Evolutionary conservation across 495 filamentous ascomycete genomes (phyloP), one percentile per base, ranked within the genome.

Genomic region (Staphylotrichum tortipilum): DNA sequence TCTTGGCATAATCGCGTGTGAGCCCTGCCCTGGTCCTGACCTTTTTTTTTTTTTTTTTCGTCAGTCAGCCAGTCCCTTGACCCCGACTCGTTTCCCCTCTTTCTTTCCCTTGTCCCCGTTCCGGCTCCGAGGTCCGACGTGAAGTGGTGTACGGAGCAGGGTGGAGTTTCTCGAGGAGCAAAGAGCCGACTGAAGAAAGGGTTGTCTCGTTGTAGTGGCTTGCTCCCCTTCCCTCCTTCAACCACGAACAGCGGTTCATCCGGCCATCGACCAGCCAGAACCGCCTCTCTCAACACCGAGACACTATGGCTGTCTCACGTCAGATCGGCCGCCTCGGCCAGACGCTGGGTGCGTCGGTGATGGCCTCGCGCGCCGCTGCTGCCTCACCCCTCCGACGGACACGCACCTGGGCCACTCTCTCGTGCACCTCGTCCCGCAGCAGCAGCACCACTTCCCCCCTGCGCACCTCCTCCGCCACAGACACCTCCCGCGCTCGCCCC

Each of bases 291-390:
- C n/a, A n/a, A n/a, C n/a, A n/a, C n/a, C n/a, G n/a, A n/a, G n/a
- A n/a, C n/a, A 22, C 12, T 21, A 64, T 64, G 56, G 29, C 46
- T 42, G 50, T 40, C 21, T 50, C 49, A 26, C 53, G 56, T 24
- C 59, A 57, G 11, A 55, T 60, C 30, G 56, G 61, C 50, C 59
- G 54, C 19, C 52, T 64, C 23, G 53, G 61, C 52, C 56, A 29
- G 22, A 30, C 44, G 2, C 44, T 63, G 37, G 47, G 56, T 18
- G 47, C 61, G 5, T 57, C 56, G 19, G 29, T 44, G 24, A n/a
- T 55, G 9, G 35, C 49, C 15, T 54, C 44, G 19, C 59, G 57
- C 28, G 26, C 49, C 11, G 38, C 47, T 31, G 33, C n/a, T n/a
- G n/a, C n/a, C n/a, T n/a, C 44, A 29, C 30, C 53, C 2, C 34